phyloP scores from a whole-genome alignment of 345 rosid species.

The Streptanthus diversifolius region DNA sequence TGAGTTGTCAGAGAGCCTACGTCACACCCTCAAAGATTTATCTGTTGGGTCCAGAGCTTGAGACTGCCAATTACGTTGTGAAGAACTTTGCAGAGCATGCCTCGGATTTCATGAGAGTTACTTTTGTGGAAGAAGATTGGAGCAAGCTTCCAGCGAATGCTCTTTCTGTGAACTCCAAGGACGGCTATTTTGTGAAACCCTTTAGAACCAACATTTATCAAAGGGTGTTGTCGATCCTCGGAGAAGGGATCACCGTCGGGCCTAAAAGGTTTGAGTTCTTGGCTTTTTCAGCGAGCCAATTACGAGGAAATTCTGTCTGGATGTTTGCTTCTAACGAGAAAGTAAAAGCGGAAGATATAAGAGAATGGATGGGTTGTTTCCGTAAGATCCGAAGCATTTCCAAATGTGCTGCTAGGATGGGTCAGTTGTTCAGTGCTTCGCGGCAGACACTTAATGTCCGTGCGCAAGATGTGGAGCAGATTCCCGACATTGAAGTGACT shows the following conservation, averaged over 20 bases:
- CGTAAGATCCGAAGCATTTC: conserved; percentile 69
- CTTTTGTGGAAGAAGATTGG: conserved; percentile 98
- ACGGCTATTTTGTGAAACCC: conserved; percentile 65
- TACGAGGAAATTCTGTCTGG: conserved; percentile 88
- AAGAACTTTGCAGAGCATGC: conserved; percentile 72
- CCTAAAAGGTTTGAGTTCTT: conserved; percentile 72
- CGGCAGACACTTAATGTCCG: conserved; percentile 63
- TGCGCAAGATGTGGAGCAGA: conserved; percentile 62
- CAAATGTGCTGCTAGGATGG: conserved; percentile 97
- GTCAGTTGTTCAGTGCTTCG: conserved; percentile 92
- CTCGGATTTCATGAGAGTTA: conserved; percentile 75
- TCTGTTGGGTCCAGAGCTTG: conserved; percentile 93
- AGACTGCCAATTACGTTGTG: conserved; percentile 76
- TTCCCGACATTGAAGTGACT: conserved; percentile 75
- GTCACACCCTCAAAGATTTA: conserved; percentile 81
- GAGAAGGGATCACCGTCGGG: conserved; percentile 71
- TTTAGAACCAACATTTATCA: conserved; percentile 63
- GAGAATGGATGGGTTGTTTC: conserved; percentile 99
- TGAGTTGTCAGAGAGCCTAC: conserved; percentile 80
- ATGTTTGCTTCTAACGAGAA: conserved; percentile 89
- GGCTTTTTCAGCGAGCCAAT: conserved; percentile 94
- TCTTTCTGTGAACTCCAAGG: conserved; percentile 60
- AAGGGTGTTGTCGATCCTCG: conserved; percentile 67
- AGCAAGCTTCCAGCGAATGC: conserved; percentile 66
- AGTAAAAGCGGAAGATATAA: conserved; percentile 67